phyloP scores from a whole-genome alignment of 805 yeast genomes.

The Lachancea thermotolerans region DNA sequence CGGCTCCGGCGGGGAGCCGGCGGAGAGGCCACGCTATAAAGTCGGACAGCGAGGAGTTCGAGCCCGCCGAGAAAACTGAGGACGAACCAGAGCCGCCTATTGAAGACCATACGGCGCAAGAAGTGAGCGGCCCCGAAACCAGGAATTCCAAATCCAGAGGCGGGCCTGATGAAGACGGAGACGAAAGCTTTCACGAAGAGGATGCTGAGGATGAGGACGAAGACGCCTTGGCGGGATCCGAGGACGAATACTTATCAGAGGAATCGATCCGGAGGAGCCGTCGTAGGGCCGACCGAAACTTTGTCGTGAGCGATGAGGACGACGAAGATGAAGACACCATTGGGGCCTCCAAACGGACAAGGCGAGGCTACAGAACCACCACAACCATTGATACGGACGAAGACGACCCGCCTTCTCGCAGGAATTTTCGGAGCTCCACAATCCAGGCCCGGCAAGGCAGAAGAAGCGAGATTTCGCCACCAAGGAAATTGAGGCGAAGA shows the following conservation, averaged over 20 bases:
- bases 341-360: not conserved
- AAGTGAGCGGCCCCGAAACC: not conserved
- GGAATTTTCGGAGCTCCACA: constrained; percentile 5
- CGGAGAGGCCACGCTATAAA: not conserved
- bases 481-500: constrained; percentile 22
- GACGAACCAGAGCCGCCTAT: not conserved
- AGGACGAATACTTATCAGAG: constrained; percentile 15
- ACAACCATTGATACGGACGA: constrained; percentile 29
- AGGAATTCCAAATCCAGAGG: not conserved
- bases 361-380: constrained; percentile 7
- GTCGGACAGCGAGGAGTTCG: constrained; percentile 1
- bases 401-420: constrained; percentile 14
- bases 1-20: constrained; percentile 3
- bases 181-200: constrained; percentile 32
- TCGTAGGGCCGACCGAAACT: constrained; percentile 17
- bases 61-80: not conserved
- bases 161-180: constrained; percentile 18
- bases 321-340: constrained; percentile 1
- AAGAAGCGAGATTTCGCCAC: constrained; percentile 4
- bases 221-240: constrained; percentile 30
- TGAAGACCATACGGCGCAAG: too few species aligned
- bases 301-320: constrained; percentile 17
- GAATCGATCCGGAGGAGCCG: constrained; percentile 8
- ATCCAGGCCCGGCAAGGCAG: constrained; percentile 1
- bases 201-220: constrained; percentile 27